Percentiles rank a stretch among this genome's conserved stretches.
phyloP scores from a whole-genome alignment of 2,329 filamentous ascomycete genomes.

The Cladosporium sp. region DNA sequence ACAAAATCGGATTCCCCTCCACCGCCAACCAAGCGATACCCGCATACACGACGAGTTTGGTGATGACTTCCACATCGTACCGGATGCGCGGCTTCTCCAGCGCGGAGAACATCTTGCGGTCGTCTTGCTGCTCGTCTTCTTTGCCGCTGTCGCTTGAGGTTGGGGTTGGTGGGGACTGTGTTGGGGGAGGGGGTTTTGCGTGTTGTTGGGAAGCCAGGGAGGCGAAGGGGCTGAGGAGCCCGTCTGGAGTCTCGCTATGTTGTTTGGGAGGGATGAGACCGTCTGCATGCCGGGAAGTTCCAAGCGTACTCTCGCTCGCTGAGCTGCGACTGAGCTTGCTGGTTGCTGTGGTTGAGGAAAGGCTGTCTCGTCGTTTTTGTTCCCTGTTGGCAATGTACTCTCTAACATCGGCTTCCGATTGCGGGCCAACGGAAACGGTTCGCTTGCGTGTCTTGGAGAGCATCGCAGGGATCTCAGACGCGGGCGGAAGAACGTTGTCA shows the following conservation, averaged over 20 bases:
- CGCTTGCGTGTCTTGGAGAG: constrained; percentile 75
- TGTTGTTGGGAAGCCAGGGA: constrained; percentile 30
- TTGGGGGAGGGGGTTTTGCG: too few relatives aligned
- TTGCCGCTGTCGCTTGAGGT: constrained; percentile 25
- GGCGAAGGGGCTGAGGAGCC: constrained; percentile 25
- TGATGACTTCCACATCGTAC: constrained; percentile 98
- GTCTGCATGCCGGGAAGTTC: not conserved
- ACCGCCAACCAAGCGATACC: constrained; percentile 87
- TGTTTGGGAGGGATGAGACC: not conserved
- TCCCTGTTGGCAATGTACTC: constrained; percentile 92
- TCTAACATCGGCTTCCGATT: constrained; percentile 94
- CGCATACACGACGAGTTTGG: constrained; percentile 90
- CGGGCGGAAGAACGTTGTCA: constrained; percentile 84
- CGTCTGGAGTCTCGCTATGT: constrained; percentile 15
- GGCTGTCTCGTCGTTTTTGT: constrained; percentile 58
- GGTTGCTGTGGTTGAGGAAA: constrained; percentile 31
- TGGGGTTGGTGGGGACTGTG: not conserved
- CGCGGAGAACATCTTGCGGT: constrained; percentile 72
- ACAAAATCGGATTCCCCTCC: constrained; percentile 68
- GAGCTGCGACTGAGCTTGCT: not conserved
- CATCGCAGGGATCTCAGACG: constrained; percentile 81
- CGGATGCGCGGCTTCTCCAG: constrained; percentile 83
- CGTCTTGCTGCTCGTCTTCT: constrained; percentile 34
- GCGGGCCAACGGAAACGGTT: constrained; percentile 85
- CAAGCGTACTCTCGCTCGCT: not conserved